phyloP scores from a whole-genome alignment of 306 rosid species.

The Vigna reflexopilosa region DNA sequence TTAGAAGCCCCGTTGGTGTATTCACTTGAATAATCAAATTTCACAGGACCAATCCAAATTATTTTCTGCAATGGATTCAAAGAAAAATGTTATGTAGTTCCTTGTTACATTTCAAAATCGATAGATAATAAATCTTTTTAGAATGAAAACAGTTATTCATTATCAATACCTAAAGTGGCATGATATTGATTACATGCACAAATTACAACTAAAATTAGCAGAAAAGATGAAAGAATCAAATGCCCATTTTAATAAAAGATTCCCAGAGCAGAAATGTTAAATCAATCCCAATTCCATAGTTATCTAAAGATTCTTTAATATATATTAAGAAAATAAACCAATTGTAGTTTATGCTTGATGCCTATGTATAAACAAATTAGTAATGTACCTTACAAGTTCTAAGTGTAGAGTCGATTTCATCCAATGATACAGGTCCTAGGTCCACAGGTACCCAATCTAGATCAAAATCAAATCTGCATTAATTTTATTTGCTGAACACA shows the following conservation, averaged over 20 bases:
- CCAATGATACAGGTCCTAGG: slow-evolving; percentile 78
- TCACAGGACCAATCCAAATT: slow-evolving; percentile 86
- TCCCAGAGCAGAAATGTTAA: slow-evolving; percentile 25
- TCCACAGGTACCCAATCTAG: slow-evolving; percentile 88
- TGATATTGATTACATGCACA: not conserved
- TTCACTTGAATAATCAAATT: slow-evolving; percentile 55
- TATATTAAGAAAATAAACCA: slow-evolving; percentile 34
- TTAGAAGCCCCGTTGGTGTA: slow-evolving; percentile 59
- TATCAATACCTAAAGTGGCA: slow-evolving; percentile 3
- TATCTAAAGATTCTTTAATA: slow-evolving; percentile 14
- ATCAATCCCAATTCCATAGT: slow-evolving; percentile 21
- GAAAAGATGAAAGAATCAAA: slow-evolving; percentile 15
- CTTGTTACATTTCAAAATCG: slow-evolving; percentile 21
- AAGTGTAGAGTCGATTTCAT: slow-evolving; percentile 68
- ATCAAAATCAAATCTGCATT: slow-evolving; percentile 32
- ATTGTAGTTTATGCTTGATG: slow-evolving; percentile 22
- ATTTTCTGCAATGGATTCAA: slow-evolving; percentile 62
- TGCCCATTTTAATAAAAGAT: slow-evolving; percentile 30
- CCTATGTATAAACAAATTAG: slow-evolving; percentile 30
- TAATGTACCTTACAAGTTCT: slow-evolving; percentile 66
- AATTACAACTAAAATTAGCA: slow-evolving; percentile 34
- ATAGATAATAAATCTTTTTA: slow-evolving; percentile 26
- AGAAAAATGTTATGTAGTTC: slow-evolving; percentile 32
- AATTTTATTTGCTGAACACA: slow-evolving; percentile 32
- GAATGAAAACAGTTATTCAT: slow-evolving; percentile 17